Evolutionary conservation across 73 alveolate genomes (phyloP).

Genomic region (Diophrys appendiculata): DNA sequence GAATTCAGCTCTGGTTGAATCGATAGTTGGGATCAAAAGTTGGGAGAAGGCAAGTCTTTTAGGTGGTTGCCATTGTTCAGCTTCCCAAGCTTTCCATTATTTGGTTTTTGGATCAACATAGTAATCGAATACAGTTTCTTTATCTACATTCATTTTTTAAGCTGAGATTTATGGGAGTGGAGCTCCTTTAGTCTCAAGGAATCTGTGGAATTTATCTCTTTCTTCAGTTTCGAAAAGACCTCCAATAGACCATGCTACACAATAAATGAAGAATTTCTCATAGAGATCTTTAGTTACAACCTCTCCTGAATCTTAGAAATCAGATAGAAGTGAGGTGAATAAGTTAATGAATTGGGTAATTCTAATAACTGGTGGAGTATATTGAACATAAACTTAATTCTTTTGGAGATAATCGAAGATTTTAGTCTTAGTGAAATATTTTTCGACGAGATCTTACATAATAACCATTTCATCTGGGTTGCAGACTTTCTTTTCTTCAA

Average conservation of each 20-base stretch:
- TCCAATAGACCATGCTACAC: slow-evolving; percentile 98
- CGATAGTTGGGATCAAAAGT: slow-evolving; percentile 99
- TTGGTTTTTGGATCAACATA: slow-evolving; percentile 71
- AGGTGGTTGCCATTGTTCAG: slow-evolving; percentile 90
- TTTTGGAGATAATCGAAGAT: slow-evolving; percentile 50
- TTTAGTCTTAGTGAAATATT: slow-evolving; percentile 71
- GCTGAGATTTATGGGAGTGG: slow-evolving; percentile 90
- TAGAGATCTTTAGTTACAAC: slow-evolving; percentile 68
- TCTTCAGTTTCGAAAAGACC: slow-evolving; percentile 98
- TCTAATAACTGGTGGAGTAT: slow-evolving; percentile 59
- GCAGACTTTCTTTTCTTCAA: slow-evolving; percentile 79
- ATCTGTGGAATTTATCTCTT: slow-evolving; percentile 95
- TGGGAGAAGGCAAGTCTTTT: slow-evolving; percentile 95
- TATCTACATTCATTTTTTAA: slow-evolving; percentile 81
- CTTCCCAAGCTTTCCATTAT: slow-evolving; percentile 91
- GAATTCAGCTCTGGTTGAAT: slow-evolving; percentile 99
- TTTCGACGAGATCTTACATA: slow-evolving; percentile 67
- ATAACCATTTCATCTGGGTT: slow-evolving; percentile 87
- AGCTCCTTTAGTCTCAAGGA: slow-evolving; percentile 88
- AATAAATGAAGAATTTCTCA: slow-evolving; percentile 89
- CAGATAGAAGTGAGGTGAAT: slow-evolving; percentile 44
- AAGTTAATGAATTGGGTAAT: slow-evolving; percentile 52
- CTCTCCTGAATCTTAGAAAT: slow-evolving; percentile 75
- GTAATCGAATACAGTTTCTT: slow-evolving; percentile 93
- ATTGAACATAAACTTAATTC: slow-evolving; percentile 58